Conservation (phyloP, 495 filamentous ascomycete species). For the Terfezia claveryi region DNA sequence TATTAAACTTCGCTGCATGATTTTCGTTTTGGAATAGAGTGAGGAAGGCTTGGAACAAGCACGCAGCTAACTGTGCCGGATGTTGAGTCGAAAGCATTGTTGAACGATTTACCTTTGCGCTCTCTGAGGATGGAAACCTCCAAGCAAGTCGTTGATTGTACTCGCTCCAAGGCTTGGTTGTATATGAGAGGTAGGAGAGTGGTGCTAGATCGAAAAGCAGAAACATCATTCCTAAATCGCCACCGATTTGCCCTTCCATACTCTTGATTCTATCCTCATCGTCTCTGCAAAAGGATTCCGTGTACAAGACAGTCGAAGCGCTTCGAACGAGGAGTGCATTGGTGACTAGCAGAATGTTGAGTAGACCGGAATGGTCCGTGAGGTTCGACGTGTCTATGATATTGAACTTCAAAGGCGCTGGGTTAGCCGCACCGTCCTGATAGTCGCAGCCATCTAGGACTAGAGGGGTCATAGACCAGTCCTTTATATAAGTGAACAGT, state of each 20-base stretch:
- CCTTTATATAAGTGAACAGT: slow-evolving; percentile 18
- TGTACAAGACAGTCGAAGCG: background rate
- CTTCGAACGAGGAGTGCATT: slow-evolving; percentile 19
- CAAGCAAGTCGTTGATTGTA: background rate
- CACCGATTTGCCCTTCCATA: background rate
- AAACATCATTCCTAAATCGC: background rate
- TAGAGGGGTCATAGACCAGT: slow-evolving; percentile 16
- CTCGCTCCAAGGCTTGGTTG: background rate
- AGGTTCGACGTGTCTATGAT: slow-evolving; percentile 38
- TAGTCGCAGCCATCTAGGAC: slow-evolving; percentile 25
- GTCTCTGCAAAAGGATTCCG: background rate
- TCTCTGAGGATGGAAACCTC: background rate
- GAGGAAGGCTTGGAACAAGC: slow-evolving; percentile 22
- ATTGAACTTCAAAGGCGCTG: slow-evolving; percentile 27
- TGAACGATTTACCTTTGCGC: background rate
- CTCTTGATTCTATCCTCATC: background rate
- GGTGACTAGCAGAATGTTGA: slow-evolving; percentile 29
- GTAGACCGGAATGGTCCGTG: slow-evolving; percentile 25
- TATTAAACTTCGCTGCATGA: background rate
- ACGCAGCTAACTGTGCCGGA: slow-evolving; percentile 17
- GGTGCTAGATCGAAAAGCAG: background rate
- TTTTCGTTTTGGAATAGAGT: slow-evolving; percentile 21
- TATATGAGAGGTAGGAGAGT: background rate
- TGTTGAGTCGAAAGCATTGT: slow-evolving; percentile 4
- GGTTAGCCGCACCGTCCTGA: slow-evolving; percentile 2